These are phyloP conservation scores for Suillus variegatus DNA, from an alignment of 768 basidiomycete genomes.

Conservation along the genomic window DNA sequence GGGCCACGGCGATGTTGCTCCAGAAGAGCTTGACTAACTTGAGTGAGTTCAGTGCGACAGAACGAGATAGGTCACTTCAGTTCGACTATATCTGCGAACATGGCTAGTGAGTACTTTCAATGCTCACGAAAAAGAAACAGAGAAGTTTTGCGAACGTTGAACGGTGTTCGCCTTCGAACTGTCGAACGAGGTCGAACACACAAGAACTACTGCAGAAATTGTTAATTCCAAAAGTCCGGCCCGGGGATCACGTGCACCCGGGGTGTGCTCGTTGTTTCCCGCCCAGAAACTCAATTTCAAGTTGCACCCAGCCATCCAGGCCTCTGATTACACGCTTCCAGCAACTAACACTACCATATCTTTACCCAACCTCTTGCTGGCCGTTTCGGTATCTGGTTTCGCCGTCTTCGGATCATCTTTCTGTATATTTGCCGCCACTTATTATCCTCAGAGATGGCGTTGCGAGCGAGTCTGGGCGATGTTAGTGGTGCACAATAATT, in stretches of 20 bases:
- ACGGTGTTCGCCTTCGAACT: not conserved
- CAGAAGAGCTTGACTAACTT: slow-evolving; percentile 16
- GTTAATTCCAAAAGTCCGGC: too few relatives aligned
- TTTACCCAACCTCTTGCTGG: not conserved
- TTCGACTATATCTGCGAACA: not conserved
- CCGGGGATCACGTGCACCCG: too few relatives aligned
- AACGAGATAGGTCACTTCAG: not conserved
- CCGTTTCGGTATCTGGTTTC: not conserved
- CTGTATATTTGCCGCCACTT: not conserved
- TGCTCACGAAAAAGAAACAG: not conserved
- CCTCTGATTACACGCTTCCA: too few relatives aligned
- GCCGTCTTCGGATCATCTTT: not conserved
- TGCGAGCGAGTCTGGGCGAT: not conserved
- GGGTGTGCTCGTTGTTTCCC: too few relatives aligned
- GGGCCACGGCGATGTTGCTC: slow-evolving; percentile 33
- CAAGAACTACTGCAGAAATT: too few relatives aligned
- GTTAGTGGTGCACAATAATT: not conserved
- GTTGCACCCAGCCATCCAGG: too few relatives aligned
- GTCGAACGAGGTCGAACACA: too few relatives aligned
- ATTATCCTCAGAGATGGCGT: not conserved
- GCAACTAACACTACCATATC: not conserved
- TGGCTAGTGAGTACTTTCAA: not conserved
- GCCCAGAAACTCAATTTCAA: too few relatives aligned
- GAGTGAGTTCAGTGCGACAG: slow-evolving; percentile 4
- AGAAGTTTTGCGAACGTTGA: not conserved